Conservation (phyloP, 257 asterid species). For the Scutellaria baicalensis region DNA sequence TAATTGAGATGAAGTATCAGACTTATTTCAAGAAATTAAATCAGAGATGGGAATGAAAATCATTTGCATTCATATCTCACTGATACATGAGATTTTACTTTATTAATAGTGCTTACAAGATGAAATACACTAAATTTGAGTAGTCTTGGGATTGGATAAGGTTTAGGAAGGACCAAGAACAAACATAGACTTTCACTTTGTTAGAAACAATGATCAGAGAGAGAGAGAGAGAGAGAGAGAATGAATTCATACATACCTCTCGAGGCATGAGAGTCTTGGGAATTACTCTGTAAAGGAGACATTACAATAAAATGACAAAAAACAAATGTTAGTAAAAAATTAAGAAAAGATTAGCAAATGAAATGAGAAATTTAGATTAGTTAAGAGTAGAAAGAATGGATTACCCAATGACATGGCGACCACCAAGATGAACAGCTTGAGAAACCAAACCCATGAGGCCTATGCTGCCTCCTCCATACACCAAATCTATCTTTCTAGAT, state of each 20-base stretch:
- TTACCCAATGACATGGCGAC: slow-evolving; percentile 88
- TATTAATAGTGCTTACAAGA: no score
- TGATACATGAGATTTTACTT: no score
- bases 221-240: neutral
- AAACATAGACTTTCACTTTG: slow-evolving; percentile 15
- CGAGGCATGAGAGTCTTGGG: slow-evolving; percentile 99
- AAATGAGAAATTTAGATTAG: no score
- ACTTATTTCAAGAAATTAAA: slow-evolving; percentile 14
- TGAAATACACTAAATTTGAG: neutral
- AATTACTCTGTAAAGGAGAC: slow-evolving; percentile 82
- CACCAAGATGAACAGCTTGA: slow-evolving; percentile 95
- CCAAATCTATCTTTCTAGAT: slow-evolving; percentile 84
- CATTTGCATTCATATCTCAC: no score
- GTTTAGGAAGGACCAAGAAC: slow-evolving; percentile 27
- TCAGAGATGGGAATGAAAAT: neutral
- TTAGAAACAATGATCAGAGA: slow-evolving; percentile 5
- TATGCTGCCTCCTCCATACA: slow-evolving; percentile 97
- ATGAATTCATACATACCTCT: slow-evolving; percentile 63
- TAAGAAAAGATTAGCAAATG: neutral
- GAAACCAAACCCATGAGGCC: slow-evolving; percentile 94
- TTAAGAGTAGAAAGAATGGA: slow-evolving; percentile 7
- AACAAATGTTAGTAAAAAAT: slow-evolving; percentile 24
- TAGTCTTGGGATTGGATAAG: slow-evolving; percentile 30
- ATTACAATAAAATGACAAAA: slow-evolving; percentile 60
- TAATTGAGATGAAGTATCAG: neutral